Percentiles rank a stretch among this genome's conserved stretches.
These are phyloP conservation scores for Lepidium aucheri DNA, from an alignment of 345 rosid species.

Conservation along the genomic window DNA sequence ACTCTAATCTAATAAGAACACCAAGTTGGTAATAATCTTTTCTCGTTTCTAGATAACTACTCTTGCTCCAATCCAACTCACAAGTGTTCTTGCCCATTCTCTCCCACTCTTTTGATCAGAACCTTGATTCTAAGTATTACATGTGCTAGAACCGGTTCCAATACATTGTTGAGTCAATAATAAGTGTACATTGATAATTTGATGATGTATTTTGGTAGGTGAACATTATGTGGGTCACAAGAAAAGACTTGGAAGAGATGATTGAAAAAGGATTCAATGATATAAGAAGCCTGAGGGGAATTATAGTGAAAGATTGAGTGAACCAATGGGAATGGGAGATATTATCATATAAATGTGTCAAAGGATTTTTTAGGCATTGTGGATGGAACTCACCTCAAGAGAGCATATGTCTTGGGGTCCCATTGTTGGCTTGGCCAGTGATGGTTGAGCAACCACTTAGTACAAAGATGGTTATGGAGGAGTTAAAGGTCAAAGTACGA, in stretches of 20 bases:
- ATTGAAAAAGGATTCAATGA: conserved; percentile 41
- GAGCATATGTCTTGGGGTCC: conserved; percentile 65
- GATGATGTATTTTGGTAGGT: conserved; percentile 8
- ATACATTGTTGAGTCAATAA: not conserved
- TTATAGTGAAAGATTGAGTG: conserved; percentile 65
- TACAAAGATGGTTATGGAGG: conserved; percentile 57
- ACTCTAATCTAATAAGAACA: no score
- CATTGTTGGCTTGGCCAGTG: conserved; percentile 73
- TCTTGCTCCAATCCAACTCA: no score
- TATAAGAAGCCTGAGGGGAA: conserved; percentile 39
- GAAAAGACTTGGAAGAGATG: conserved; percentile 30
- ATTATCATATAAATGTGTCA: conserved; percentile 41
- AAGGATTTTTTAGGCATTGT: conserved; percentile 74
- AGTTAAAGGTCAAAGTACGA: conserved; percentile 49
- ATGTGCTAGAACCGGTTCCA: no score
- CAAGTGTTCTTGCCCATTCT: no score
- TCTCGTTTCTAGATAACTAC: no score
- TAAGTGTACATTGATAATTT: not conserved
- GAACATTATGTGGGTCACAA: conserved; percentile 58
- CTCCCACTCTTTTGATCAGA: no score
- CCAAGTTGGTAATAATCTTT: no score
- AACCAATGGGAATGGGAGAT: conserved; percentile 51
- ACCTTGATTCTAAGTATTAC: no score
- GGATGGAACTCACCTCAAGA: conserved; percentile 83
- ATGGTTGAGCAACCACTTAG: conserved; percentile 72